Evolutionary conservation across 192 early-diverging fungal genomes (phyloP).

Genomic region (Gigaspora rosea): DNA sequence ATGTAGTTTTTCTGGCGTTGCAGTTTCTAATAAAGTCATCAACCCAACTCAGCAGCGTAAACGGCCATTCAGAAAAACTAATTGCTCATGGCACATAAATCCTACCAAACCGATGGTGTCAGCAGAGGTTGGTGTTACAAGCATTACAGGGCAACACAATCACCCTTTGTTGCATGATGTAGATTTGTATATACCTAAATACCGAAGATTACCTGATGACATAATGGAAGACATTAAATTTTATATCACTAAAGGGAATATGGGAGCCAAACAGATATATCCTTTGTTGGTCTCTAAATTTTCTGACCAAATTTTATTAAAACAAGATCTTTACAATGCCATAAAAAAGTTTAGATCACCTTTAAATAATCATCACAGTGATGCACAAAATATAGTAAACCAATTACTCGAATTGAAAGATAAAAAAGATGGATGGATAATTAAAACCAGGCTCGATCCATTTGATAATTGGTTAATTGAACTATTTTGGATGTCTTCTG

Average conservation of each 20-base stretch:
- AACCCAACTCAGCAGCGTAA: background rate
- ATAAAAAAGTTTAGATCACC: background rate
- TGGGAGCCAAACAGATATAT: background rate
- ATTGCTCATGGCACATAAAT: background rate
- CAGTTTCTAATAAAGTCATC: background rate
- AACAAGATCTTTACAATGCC: background rate
- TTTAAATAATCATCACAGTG: too few relatives aligned
- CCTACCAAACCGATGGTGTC: background rate
- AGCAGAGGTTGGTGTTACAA: background rate
- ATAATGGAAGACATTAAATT: background rate
- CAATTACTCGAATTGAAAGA: too few relatives aligned
- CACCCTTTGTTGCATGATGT: background rate
- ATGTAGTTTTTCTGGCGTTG: background rate
- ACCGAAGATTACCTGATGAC: background rate
- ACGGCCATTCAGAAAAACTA: background rate
- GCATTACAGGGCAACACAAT: background rate
- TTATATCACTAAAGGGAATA: conserved; percentile 3
- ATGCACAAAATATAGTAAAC: too few relatives aligned
- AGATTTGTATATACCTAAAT: background rate
- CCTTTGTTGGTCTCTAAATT: background rate
- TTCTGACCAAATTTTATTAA: background rate
- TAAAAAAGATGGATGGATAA: too few relatives aligned
- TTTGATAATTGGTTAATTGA: too few relatives aligned
- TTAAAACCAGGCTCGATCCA: too few relatives aligned
- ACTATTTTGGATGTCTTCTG: too few relatives aligned